Conservation (phyloP, 768 basidiomycete genomes). For the Clitopilus hobsonii region DNA sequence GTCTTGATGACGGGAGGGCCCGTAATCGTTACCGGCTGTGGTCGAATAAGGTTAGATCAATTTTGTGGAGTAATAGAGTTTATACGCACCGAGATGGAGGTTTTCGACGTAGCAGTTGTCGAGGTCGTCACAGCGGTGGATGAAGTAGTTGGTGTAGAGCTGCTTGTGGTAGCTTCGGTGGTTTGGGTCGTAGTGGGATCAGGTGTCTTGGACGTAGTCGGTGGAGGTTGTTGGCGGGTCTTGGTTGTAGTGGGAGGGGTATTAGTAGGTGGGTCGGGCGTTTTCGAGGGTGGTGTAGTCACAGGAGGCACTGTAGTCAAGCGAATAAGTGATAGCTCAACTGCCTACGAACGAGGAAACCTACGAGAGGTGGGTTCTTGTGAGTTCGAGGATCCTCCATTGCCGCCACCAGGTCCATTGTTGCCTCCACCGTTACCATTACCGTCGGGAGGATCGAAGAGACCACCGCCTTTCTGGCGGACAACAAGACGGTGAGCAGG, state of each 20-base stretch:
- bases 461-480: constrained; percentile 11
- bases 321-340: neutral
- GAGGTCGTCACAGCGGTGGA: constrained; percentile 8
- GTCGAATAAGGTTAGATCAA: constrained; percentile 1
- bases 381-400: neutral
- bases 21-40: constrained; percentile 11
- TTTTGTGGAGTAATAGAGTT: neutral
- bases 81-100: constrained; percentile 9
- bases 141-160: constrained; percentile 7
- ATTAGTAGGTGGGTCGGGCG: constrained; percentile 10
- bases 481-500: constrained; percentile 22
- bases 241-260: neutral
- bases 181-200: constrained; percentile 3
- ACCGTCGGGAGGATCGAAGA: no score
- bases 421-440: neutral
- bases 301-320: neutral
- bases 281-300: neutral
- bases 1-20: constrained; percentile 11
- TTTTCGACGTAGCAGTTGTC: constrained; percentile 4
- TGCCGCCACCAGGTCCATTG: neutral
- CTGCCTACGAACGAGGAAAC: neutral
- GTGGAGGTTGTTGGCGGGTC: neutral
- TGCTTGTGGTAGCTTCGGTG: neutral
- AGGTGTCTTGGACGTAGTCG: constrained; percentile 4
- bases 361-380: neutral